phyloP scores from a whole-genome alignment of 2,329 filamentous ascomycete genomes.

The Alternaria triticina region DNA sequence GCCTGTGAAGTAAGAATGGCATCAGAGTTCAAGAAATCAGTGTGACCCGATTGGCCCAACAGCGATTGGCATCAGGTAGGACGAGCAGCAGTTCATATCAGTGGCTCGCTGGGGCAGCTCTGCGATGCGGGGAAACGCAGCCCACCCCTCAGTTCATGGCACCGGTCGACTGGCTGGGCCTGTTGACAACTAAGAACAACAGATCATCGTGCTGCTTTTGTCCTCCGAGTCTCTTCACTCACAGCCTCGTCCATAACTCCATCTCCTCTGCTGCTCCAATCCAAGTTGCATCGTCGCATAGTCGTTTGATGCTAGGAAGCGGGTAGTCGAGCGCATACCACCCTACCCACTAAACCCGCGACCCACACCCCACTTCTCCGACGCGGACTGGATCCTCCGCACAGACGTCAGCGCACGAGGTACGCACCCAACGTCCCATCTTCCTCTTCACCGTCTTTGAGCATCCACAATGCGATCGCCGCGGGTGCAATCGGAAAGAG shows the following conservation, averaged over 20 bases:
- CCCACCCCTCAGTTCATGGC: slow-evolving; percentile 31
- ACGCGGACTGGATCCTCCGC: slow-evolving; percentile 13
- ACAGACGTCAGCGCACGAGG: slow-evolving; percentile 13
- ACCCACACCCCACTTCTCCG: slow-evolving; percentile 18
- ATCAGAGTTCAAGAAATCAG: slow-evolving; percentile 14
- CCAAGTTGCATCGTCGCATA: neutral
- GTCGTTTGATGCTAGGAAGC: slow-evolving; percentile 4
- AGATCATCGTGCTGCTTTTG: neutral
- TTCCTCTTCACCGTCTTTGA: slow-evolving; percentile 11
- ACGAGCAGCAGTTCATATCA: slow-evolving; percentile 16
- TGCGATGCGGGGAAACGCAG: slow-evolving; percentile 33
- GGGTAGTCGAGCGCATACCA: slow-evolving; percentile 2
- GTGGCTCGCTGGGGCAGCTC: slow-evolving; percentile 25
- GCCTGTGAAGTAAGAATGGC: slow-evolving; percentile 6
- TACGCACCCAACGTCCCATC: slow-evolving; percentile 10
- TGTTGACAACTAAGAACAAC: slow-evolving; percentile 13
- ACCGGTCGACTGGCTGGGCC: slow-evolving; percentile 22
- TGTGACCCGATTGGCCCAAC: slow-evolving; percentile 22
- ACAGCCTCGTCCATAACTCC: slow-evolving; percentile 9
- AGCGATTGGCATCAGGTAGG: slow-evolving; percentile 8
- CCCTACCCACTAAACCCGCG: slow-evolving; percentile 11
- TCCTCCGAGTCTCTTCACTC: slow-evolving; percentile 12
- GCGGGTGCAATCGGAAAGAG: slow-evolving; percentile 16
- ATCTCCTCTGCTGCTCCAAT: neutral
- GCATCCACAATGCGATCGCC: slow-evolving; percentile 1